These are phyloP conservation scores for Backusella morwellensis DNA, from an alignment of 192 early-diverging fungal species.

Conservation along the genomic window DNA sequence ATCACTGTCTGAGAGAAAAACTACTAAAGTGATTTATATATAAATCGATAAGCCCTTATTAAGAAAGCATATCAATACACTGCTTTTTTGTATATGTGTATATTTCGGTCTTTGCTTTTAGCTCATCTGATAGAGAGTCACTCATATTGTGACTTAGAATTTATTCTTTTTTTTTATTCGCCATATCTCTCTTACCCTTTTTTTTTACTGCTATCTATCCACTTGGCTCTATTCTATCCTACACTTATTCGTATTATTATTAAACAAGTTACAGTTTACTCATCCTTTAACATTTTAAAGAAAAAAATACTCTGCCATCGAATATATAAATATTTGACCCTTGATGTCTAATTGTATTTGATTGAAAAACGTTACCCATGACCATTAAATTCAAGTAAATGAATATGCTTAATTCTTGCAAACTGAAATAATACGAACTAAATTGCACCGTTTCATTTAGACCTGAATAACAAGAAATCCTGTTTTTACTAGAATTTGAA, in stretches of 20 bases:
- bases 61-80: too few species aligned
- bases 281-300: background rate
- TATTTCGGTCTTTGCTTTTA: background rate
- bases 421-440: background rate
- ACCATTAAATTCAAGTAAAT: slow-evolving; percentile 1
- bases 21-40: background rate
- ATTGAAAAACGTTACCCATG: background rate
- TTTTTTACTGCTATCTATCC: background rate
- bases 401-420: background rate
- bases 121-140: background rate
- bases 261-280: background rate
- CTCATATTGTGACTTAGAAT: background rate
- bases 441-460: background rate
- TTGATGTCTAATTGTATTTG: slow-evolving; percentile 1
- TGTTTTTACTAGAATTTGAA: background rate
- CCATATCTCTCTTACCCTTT: background rate
- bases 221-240: background rate
- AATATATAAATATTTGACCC: background rate
- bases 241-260: background rate
- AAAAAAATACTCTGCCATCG: background rate
- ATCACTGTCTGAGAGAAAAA: background rate
- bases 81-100: too few species aligned
- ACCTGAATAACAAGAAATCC: background rate
- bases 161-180: background rate
- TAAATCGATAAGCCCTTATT: background rate